Base-by-base conservation (phyloP, 2,329 filamentous ascomycete species). In the Phoma sp. region DNA sequence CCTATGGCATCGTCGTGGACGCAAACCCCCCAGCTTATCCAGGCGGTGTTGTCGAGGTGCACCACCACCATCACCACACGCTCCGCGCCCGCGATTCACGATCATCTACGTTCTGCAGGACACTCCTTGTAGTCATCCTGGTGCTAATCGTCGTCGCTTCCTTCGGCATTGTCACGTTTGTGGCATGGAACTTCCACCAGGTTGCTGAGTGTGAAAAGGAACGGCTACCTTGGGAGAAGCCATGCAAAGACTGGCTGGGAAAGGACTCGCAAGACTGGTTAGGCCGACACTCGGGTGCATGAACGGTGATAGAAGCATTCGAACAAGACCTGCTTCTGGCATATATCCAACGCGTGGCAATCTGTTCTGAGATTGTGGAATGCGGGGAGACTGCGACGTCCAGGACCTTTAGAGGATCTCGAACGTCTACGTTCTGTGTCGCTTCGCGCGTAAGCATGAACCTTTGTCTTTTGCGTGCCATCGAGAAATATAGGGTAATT, bases 131-230 rank as follows among this genome's bases (percentile, higher is more conserved):
- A 12, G 23, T 47, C 10, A 29, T 61, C n/a, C 45, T 64, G 14
- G 42, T 61, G 0, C 32, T 65, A 9, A 39, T 66, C 11, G 43
- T 64, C 10, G 48, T 59, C 32, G 42, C 53, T 7, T 56, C 36
- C 14, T 67, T 67, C 32, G 54, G 47, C 28, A 55, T 47, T 17
- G 26, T 65, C 10, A 36, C 56, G 11, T 67, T 67, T 20, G 56
- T 61, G 17, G 63, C 63, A 4, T 66, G 62, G 65, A 66, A 65
- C 37, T 66, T 60, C 43, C 64, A 67, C 20, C 62, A 65, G 33
- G 39, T 66, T 14, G 61, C 63, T 7, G 53, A 67, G 32, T 67
- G 65, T 42, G 61, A 67, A 53, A 66, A 64, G 52, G 42, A 65
- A 11, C 36, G 61, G 45, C 25, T 61, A 46, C 62, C 64, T 34